These are phyloP conservation scores for Fusarium fujikuroi DNA, from an alignment of 2,329 filamentous ascomycete genomes.

Conservation along the genomic window DNA sequence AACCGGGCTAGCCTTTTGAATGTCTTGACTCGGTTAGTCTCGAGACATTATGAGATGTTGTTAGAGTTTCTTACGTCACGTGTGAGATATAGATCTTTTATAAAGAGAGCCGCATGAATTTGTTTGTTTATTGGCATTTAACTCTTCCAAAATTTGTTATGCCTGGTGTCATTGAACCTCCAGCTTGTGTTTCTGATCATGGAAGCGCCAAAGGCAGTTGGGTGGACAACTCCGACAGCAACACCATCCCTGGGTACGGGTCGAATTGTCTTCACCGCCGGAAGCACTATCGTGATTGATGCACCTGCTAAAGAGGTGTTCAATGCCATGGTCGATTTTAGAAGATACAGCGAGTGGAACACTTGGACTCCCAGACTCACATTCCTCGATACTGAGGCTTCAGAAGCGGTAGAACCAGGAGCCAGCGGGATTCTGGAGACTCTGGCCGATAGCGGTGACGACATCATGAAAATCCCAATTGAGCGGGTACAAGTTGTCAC, in stretches of 20 bases:
- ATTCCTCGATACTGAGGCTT: neutral
- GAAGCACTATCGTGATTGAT: neutral
- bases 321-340: neutral
- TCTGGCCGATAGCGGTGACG: neutral
- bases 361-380: neutral
- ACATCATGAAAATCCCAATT: neutral
- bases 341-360: neutral
- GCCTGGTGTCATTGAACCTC: fast-evolving
- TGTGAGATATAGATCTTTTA: neutral
- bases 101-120: neutral
- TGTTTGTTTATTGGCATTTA: neutral
- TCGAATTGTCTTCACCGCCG: neutral
- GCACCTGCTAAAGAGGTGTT: neutral
- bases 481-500: neutral
- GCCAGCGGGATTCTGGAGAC: neutral
- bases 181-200: neutral
- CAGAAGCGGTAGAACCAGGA: neutral
- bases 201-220: neutral
- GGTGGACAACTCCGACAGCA: neutral
- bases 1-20: neutral
- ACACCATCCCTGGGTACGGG: neutral
- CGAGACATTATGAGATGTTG: no score
- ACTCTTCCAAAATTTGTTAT: fast-evolving
- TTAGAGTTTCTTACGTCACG: neutral
- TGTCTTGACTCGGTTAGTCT: neutral